A percentile compares a stretch with the other conserved stretches of the same genome.
These are phyloP conservation scores for Leccinum variicolor DNA, from an alignment of 768 basidiomycete species.

Conservation along the genomic window DNA sequence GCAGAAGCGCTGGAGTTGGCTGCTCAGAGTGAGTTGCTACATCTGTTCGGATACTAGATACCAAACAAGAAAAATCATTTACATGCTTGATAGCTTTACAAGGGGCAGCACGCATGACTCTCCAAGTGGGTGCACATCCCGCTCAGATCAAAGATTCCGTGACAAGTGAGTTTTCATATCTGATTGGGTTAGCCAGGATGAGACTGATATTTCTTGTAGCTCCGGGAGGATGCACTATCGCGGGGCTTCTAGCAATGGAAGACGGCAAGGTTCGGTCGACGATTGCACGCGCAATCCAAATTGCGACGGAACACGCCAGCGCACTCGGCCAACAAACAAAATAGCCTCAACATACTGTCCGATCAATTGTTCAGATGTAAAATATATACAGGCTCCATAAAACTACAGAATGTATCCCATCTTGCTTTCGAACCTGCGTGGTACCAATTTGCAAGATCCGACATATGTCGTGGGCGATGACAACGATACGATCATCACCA, in stretches of 20 bases:
- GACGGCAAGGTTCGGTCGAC: conserved; percentile 92
- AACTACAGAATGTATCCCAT: conserved; percentile 25
- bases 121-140: conserved; percentile 86
- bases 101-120: conserved; percentile 93
- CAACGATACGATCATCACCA: conserved; percentile 22
- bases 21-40: conserved; percentile 72
- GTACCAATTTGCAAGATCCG: conserved; percentile 23
- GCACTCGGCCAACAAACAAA: conserved; percentile 73
- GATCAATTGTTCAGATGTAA: background rate
- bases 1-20: conserved; percentile 93
- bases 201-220: conserved; percentile 46
- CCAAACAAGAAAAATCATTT: background rate
- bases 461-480: conserved; percentile 36
- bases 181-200: background rate
- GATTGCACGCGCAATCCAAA: conserved; percentile 91
- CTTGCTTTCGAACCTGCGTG: conserved; percentile 36
- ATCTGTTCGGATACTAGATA: background rate
- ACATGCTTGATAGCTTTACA: conserved; percentile 65
- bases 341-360: conserved; percentile 31
- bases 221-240: conserved; percentile 97
- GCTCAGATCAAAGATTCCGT: conserved; percentile 97
- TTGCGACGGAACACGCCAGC: conserved; percentile 86
- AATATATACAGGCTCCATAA: background rate
- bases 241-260: conserved; percentile 92
- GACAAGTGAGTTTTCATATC: conserved; percentile 63